Evolutionary conservation across 2,329 filamentous ascomycete species (phyloP).

Genomic region (Fusarium lateritium): DNA sequence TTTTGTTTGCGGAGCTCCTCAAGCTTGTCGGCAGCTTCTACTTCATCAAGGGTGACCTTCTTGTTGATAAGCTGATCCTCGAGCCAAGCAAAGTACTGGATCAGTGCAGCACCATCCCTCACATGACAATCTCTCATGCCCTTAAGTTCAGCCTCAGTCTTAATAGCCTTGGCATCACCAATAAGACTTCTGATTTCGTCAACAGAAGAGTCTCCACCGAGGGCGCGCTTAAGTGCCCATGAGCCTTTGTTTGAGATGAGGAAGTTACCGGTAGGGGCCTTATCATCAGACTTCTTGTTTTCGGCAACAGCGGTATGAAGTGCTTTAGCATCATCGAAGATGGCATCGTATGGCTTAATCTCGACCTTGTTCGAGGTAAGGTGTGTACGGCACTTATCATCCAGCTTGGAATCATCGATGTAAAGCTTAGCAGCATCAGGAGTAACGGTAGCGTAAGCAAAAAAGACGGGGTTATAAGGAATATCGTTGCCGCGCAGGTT

Average conservation of each 20-base stretch:
- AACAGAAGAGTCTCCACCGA: constrained; percentile 88
- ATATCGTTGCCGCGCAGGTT: constrained; percentile 96
- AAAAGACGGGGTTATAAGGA: constrained; percentile 98
- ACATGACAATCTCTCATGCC: constrained; percentile 97
- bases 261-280: constrained; percentile 72
- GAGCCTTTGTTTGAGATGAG: constrained; percentile 90
- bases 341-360: constrained; percentile 84
- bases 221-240: constrained; percentile 89
- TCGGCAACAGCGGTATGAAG: constrained; percentile 63
- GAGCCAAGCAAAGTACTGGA: constrained; percentile 96
- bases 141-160: constrained; percentile 89
- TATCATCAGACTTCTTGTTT: constrained; percentile 53
- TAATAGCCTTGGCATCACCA: constrained; percentile 92
- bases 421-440: constrained; percentile 84
- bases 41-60: constrained; percentile 84
- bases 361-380: constrained; percentile 78
- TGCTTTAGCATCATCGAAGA: constrained; percentile 83
- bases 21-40: constrained; percentile 91
- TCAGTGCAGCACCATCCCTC: constrained; percentile 90
- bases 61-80: constrained; percentile 87
- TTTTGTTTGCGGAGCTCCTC: constrained; percentile 79
- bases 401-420: constrained; percentile 84
- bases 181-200: constrained; percentile 91
- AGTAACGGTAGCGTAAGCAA: constrained; percentile 93
- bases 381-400: constrained; percentile 76